phyloP scores from a whole-genome alignment of 2,329 filamentous ascomycete species.

The Colletotrichum scovillei region DNA sequence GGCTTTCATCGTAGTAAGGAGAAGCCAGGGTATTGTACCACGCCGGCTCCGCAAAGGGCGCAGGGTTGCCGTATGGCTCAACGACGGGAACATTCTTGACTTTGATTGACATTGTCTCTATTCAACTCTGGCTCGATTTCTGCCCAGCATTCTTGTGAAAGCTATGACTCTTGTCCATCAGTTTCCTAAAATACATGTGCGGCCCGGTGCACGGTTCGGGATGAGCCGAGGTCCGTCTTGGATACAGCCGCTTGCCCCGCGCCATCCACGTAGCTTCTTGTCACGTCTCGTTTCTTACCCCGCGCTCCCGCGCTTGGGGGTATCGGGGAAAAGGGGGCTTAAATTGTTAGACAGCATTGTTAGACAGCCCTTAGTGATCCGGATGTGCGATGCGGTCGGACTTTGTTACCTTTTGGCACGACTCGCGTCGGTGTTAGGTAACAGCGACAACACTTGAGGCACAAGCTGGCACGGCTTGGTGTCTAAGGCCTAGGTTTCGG shows the following conservation, averaged over 20 bases:
- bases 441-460: not conserved
- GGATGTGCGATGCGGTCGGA: not conserved
- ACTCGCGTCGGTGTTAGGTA: not conserved
- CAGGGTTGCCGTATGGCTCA: slow-evolving; percentile 9
- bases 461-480: not conserved
- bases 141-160: not conserved
- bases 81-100: not conserved
- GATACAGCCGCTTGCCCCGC: not conserved
- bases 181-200: not conserved
- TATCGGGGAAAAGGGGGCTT: too few relatives aligned
- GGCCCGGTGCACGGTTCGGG: not conserved
- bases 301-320: not conserved
- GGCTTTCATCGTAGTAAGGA: slow-evolving; percentile 73
- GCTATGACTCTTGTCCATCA: not conserved
- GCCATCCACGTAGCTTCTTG: not conserved
- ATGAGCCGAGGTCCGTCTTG: not conserved
- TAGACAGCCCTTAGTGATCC: too few relatives aligned
- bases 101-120: not conserved
- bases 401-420: not conserved
- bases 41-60: slow-evolving; percentile 39
- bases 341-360: too few relatives aligned
- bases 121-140: not conserved
- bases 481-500: not conserved
- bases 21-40: slow-evolving; percentile 43
- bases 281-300: not conserved